Percentiles rank a stretch among this genome's conserved stretches.
phyloP scores from a whole-genome alignment of 805 yeast species.

The Debaryomyces castellii region DNA sequence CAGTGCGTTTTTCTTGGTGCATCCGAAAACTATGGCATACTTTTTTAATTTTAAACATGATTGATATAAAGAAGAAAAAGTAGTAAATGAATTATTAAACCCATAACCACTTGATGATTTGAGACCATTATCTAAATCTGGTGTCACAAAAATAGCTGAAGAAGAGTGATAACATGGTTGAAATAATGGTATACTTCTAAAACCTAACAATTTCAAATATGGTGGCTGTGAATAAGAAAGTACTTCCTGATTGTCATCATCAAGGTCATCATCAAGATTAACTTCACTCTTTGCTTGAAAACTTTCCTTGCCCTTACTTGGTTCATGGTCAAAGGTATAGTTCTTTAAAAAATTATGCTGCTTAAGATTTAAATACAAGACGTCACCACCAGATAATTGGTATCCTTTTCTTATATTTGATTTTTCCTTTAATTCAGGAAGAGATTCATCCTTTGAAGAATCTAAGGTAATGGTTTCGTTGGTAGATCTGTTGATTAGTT shows the following conservation, averaged over 20 bases:
- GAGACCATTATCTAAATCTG: slow-evolving; percentile 51
- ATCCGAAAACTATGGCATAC: slow-evolving; percentile 75
- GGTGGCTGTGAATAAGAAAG: slow-evolving; percentile 35
- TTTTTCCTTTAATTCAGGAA: slow-evolving; percentile 36
- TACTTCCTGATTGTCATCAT: slow-evolving; percentile 8
- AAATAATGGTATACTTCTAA: slow-evolving; percentile 47
- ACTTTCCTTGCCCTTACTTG: slow-evolving; percentile 6
- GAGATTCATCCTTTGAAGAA: slow-evolving; percentile 29
- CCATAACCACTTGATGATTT: slow-evolving; percentile 32
- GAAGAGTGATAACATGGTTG: slow-evolving; percentile 52
- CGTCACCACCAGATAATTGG: slow-evolving; percentile 19
- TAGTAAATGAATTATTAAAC: slow-evolving; percentile 60
- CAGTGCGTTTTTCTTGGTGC: slow-evolving; percentile 47
- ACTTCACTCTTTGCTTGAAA: too few species aligned
- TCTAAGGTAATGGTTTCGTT: slow-evolving; percentile 52
- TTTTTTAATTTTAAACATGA: slow-evolving; percentile 50
- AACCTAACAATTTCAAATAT: slow-evolving; percentile 66
- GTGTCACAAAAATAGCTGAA: slow-evolving; percentile 63
- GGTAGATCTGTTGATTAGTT: slow-evolving; percentile 36
- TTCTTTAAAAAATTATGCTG: slow-evolving; percentile 27
- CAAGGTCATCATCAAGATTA: slow-evolving; percentile 8
- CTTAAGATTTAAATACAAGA: slow-evolving; percentile 25
- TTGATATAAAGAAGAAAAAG: slow-evolving; percentile 67
- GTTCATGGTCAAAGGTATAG: slow-evolving; percentile 35
- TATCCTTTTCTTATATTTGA: slow-evolving; percentile 32